Evolutionary conservation across 176 grass and related monocot genomes (phyloP), one percentile per base, ranked within the genome.

Genomic region (Bothriochloa decipiens): DNA sequence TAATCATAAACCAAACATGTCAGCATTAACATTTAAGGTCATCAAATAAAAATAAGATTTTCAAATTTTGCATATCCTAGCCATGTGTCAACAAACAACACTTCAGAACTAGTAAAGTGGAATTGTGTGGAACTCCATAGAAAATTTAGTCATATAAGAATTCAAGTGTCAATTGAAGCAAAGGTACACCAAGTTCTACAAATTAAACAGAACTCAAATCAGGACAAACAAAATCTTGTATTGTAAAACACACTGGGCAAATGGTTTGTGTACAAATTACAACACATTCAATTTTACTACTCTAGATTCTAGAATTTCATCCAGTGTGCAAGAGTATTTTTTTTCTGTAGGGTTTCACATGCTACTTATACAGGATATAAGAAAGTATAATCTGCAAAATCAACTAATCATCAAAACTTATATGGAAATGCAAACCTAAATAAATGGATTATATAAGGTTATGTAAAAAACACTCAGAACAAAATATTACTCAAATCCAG

Each of bases 401-500:
- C 1, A 80, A 69, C 0, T 40, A 62, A 84, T 39, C n/a, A 79
- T 27, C 4, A 40, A 25, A 37, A 68, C 0, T 49, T 70, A 23
- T 85, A 80, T 26, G 13, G 60, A 60, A 74, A 73, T 84, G 55
- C 15, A 79, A 47, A 57, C 17, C 18, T 14, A 76, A 32, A 70
- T 47, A 42, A 80, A 84, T 26, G 29, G 26, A 74, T 68, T 25
- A 4, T 49, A 7, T 47, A 57, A 46, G 53, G 15, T 65, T 70
- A 42, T 53, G 9, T 32, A 37, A 22, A 65, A 78, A 78, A 77
- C 55, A 35, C 12, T 67, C 57, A 77, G 73, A 26, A 22, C 55
- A 42, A 41, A 39, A 20, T 64, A 46, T 60, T 93, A 90, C 91
- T 80, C 66, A 68, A 90, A 85, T 65, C 86, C 91, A 32, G 57